Percentiles rank a stretch among this genome's conserved stretches.
Conservation (phyloP, 2,329 filamentous ascomycete genomes). For the Aureobasidium namibiae region DNA sequence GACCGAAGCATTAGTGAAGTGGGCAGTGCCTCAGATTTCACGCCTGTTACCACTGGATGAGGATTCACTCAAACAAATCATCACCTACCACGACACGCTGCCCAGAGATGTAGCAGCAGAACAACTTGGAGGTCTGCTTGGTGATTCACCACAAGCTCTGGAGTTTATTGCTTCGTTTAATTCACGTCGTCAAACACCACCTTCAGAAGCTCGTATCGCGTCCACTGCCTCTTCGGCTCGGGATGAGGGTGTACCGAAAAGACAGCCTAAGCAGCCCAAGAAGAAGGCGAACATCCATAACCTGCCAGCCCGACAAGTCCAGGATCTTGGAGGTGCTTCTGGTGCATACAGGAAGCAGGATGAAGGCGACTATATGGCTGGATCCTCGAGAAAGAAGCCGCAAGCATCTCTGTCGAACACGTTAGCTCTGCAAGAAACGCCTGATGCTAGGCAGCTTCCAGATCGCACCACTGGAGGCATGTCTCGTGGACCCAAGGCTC, state of each 20-base stretch:
- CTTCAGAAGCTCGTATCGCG: slow-evolving; percentile 18
- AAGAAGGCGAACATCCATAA: slow-evolving; percentile 32
- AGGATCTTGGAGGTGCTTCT: slow-evolving; percentile 54
- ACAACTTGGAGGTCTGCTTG: slow-evolving; percentile 81
- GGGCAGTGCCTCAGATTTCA: slow-evolving; percentile 64
- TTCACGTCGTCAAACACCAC: slow-evolving; percentile 43
- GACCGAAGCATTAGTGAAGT: slow-evolving; percentile 29
- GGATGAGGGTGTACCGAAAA: slow-evolving; percentile 19
- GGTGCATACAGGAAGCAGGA: slow-evolving; percentile 69
- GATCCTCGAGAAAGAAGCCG: slow-evolving; percentile 27
- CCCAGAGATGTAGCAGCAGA: slow-evolving; percentile 70
- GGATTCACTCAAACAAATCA: slow-evolving; percentile 71
- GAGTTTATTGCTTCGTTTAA: slow-evolving; percentile 72
- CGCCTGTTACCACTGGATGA: slow-evolving; percentile 78
- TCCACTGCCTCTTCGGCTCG: slow-evolving; percentile 17
- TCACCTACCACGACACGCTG: slow-evolving; percentile 72
- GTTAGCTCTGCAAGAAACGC: slow-evolving; percentile 44
- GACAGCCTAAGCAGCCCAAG: slow-evolving; percentile 28
- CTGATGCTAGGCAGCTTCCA: slow-evolving; percentile 39
- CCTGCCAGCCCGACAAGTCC: slow-evolving; percentile 34
- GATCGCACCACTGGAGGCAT: slow-evolving; percentile 38
- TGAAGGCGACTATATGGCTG: slow-evolving; percentile 65
- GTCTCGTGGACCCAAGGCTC: slow-evolving; percentile 41
- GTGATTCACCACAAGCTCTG: slow-evolving; percentile 67
- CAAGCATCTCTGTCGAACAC: slow-evolving; percentile 34